A percentile compares a stretch with the other conserved stretches of the same genome.
Conservation (phyloP, 2,329 filamentous ascomycete species). For the Calonectria pseudoturangicola region DNA sequence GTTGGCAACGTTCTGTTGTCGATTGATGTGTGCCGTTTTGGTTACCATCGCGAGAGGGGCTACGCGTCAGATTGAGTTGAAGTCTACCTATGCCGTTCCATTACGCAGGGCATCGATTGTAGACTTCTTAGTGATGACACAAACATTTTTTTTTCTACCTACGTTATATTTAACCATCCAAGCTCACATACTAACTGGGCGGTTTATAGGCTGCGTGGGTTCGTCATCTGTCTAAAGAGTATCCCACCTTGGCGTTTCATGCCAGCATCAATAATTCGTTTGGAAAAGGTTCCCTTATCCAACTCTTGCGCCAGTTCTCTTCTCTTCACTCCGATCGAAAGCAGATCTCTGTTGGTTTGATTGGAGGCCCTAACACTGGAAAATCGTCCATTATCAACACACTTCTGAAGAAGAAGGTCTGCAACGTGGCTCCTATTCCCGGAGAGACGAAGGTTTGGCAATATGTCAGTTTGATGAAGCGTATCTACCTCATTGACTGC, state of each 20-base stretch:
- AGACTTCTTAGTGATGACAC: conserved; percentile 99
- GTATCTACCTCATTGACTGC: conserved; percentile 93
- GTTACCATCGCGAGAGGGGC: conserved; percentile 83
- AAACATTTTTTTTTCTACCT: conserved; percentile 72
- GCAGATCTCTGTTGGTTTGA: conserved; percentile 93
- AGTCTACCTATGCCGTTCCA: conserved; percentile 79
- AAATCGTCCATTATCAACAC: conserved; percentile 99
- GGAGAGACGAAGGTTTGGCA: conserved; percentile 99
- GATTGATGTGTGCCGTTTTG: conserved; percentile 93
- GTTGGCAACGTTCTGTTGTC: conserved; percentile 61
- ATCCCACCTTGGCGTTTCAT: conserved; percentile 95
- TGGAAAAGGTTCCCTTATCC: conserved; percentile 95
- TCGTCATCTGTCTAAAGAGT: conserved; percentile 88
- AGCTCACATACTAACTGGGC: conserved; percentile 49
- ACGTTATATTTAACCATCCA: conserved; percentile 39
- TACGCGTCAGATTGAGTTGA: conserved; percentile 98
- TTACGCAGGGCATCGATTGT: conserved; percentile 74
- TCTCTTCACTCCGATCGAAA: conserved; percentile 92
- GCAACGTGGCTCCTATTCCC: conserved; percentile 93
- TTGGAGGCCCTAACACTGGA: conserved; percentile 88
- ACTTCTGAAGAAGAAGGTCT: conserved; percentile 93
- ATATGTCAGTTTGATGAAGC: conserved; percentile 95
- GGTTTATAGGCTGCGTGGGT: conserved; percentile 90
- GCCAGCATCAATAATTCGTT: conserved; percentile 97
- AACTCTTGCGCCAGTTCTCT: conserved; percentile 93